phyloP scores from a whole-genome alignment of 805 yeast genomes.

The Tetrapisispora taiwanensis region DNA sequence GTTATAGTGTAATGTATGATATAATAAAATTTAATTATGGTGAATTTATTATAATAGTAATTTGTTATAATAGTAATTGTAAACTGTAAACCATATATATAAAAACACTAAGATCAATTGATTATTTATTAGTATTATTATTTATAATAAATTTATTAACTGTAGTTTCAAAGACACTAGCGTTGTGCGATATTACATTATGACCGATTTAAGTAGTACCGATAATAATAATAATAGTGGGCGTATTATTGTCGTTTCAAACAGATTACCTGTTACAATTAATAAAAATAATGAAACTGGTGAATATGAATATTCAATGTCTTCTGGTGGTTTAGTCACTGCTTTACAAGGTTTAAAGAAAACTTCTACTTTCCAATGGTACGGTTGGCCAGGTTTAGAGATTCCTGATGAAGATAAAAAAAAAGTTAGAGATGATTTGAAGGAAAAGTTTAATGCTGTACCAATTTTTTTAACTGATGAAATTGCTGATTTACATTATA shows the following conservation, averaged over 20 bases:
- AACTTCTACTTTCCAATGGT: slow-evolving; percentile 82
- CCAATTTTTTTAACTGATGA: slow-evolving; percentile 85
- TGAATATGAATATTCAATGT: slow-evolving; percentile 74
- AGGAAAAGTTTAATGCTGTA: slow-evolving; percentile 72
- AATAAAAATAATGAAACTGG: slow-evolving; percentile 48
- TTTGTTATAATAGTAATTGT: too few relatives aligned
- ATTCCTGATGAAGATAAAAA: slow-evolving; percentile 68
- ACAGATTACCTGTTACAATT: slow-evolving; percentile 91
- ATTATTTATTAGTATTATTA: too few relatives aligned
- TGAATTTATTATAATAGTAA: too few relatives aligned
- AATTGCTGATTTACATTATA: slow-evolving; percentile 90
- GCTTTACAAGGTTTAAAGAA: slow-evolving; percentile 88
- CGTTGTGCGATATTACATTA: too few relatives aligned
- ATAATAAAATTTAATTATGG: too few relatives aligned
- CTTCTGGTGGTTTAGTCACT: slow-evolving; percentile 95
- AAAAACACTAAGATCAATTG: too few relatives aligned
- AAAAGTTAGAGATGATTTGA: slow-evolving; percentile 58
- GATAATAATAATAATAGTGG: slow-evolving; percentile 26
- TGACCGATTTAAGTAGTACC: too few relatives aligned
- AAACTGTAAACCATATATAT: too few relatives aligned
- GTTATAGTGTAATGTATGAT: too few relatives aligned
- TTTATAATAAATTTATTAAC: too few relatives aligned
- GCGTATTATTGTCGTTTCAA: slow-evolving; percentile 84
- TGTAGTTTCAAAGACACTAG: too few relatives aligned
- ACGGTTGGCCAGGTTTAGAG: slow-evolving; percentile 96